Evolutionary conservation across 257 asterid genomes (phyloP).

Genomic region (Solanum arcanum): DNA sequence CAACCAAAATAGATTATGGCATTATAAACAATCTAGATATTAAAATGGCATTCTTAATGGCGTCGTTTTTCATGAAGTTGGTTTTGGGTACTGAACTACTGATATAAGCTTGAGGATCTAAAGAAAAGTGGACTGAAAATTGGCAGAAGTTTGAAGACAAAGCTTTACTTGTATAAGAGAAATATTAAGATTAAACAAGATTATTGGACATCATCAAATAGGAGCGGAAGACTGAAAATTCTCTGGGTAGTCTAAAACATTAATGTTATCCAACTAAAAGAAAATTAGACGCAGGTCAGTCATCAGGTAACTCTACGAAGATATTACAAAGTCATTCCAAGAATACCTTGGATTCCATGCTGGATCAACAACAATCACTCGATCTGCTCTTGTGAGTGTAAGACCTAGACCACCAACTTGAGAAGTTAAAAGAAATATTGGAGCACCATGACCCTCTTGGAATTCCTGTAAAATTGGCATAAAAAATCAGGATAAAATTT

Average conservation of each 20-base stretch:
- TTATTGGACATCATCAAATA: not conserved
- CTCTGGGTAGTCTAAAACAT: not conserved
- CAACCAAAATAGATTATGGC: not conserved
- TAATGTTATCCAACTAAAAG: not conserved
- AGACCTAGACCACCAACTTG: constrained; percentile 99
- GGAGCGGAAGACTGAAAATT: not conserved
- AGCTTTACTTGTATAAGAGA: not conserved
- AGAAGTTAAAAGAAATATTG: constrained; percentile 81
- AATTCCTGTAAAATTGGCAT: constrained; percentile 47
- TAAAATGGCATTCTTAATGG: not conserved
- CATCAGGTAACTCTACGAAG: not conserved
- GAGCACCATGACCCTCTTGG: constrained; percentile 77
- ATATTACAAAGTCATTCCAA: not conserved
- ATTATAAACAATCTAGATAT: not conserved
- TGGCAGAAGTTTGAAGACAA: not conserved
- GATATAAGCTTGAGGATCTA: not conserved
- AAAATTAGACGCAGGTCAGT: not conserved
- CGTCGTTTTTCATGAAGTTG: not conserved
- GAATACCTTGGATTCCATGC: constrained; percentile 97
- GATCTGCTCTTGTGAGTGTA: constrained; percentile 92
- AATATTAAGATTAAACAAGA: not conserved
- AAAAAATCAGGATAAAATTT: not conserved
- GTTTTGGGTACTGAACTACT: not conserved
- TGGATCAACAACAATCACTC: constrained; percentile 94
- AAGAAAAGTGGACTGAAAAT: not conserved